A percentile compares a stretch with the other conserved stretches of the same genome.
Evolutionary conservation across 1,139 yeast genomes (phyloP).

Genomic region (Sugiyamaella castrensis): DNA sequence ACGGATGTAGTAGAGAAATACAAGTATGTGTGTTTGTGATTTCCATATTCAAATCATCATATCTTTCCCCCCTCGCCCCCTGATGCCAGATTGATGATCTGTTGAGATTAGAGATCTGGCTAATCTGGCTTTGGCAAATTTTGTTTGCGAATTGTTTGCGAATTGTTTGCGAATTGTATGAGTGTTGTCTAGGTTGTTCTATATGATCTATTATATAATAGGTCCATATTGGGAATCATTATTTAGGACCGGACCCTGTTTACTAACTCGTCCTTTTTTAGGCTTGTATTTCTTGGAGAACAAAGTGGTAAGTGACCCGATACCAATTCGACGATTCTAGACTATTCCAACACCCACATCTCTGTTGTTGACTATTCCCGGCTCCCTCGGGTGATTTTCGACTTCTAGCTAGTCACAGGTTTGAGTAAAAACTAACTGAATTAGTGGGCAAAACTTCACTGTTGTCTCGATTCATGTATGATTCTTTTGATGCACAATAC

Average conservation of each 20-base stretch:
- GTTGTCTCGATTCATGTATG: conserved; percentile 95
- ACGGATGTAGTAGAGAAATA: conserved; percentile 38
- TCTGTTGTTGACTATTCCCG: too few relatives aligned
- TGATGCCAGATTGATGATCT: too few relatives aligned
- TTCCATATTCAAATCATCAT: neutral
- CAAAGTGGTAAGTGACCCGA: conserved; percentile 63
- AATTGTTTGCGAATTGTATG: too few relatives aligned
- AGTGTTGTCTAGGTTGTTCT: too few relatives aligned
- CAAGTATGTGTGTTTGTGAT: conserved; percentile 33
- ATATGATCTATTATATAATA: too few relatives aligned
- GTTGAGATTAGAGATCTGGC: too few relatives aligned
- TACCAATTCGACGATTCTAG: neutral
- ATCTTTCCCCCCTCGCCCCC: conserved; percentile 1
- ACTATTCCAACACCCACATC: conserved; percentile 2
- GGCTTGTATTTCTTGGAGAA: conserved; percentile 95
- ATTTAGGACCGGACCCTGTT: too few relatives aligned
- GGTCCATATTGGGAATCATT: too few relatives aligned
- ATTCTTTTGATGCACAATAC: conserved; percentile 89
- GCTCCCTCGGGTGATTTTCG: neutral
- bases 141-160: too few relatives aligned
- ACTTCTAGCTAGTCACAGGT: too few relatives aligned
- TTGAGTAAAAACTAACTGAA: neutral
- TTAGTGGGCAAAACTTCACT: conserved; percentile 89
- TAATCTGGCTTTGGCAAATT: too few relatives aligned
- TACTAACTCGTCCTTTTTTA: conserved; percentile 30